These are phyloP conservation scores for Ceratocystiopsis brevicomis DNA, from an alignment of 2,329 filamentous ascomycete species.

Conservation along the genomic window DNA sequence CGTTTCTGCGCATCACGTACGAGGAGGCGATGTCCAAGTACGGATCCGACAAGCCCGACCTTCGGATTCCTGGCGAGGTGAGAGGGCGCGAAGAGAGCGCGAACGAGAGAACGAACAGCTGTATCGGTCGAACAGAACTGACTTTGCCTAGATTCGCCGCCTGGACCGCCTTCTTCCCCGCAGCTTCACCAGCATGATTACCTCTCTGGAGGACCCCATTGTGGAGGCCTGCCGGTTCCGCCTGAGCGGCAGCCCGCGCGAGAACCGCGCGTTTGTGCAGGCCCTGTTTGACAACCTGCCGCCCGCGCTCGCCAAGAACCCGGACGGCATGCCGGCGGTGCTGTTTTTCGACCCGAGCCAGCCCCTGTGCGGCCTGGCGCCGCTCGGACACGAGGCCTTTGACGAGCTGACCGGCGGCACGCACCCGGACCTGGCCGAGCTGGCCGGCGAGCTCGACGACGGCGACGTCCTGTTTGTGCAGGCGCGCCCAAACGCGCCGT, in stretches of 20 bases:
- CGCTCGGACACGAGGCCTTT: constrained; percentile 55
- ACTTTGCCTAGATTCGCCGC: constrained; percentile 46
- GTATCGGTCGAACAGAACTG: no score
- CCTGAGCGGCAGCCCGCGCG: constrained; percentile 30
- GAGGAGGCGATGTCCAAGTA: constrained; percentile 59
- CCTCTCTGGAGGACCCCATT: constrained; percentile 43
- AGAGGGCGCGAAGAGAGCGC: constrained; percentile 7
- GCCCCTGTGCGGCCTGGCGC: constrained; percentile 58
- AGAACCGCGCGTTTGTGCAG: constrained; percentile 42
- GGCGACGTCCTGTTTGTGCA: constrained; percentile 72
- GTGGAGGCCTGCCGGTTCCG: constrained; percentile 59
- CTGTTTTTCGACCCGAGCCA: constrained; percentile 56
- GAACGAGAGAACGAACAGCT: no score
- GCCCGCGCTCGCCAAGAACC: constrained; percentile 44
- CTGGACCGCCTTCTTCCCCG: constrained; percentile 44
- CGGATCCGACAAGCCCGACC: constrained; percentile 83
- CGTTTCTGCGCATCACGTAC: constrained; percentile 49
- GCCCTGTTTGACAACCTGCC: constrained; percentile 44
- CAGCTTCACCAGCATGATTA: constrained; percentile 58
- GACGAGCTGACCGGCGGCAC: constrained; percentile 24
- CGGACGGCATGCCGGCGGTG: constrained; percentile 61
- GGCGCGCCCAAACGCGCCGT: constrained; percentile 47
- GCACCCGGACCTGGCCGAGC: constrained; percentile 14
- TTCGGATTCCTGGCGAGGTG: constrained; percentile 48
- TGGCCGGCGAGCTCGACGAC: constrained; percentile 28